Base-by-base conservation (phyloP, 495 filamentous ascomycete genomes). In the Wilcoxina mikolae region DNA sequence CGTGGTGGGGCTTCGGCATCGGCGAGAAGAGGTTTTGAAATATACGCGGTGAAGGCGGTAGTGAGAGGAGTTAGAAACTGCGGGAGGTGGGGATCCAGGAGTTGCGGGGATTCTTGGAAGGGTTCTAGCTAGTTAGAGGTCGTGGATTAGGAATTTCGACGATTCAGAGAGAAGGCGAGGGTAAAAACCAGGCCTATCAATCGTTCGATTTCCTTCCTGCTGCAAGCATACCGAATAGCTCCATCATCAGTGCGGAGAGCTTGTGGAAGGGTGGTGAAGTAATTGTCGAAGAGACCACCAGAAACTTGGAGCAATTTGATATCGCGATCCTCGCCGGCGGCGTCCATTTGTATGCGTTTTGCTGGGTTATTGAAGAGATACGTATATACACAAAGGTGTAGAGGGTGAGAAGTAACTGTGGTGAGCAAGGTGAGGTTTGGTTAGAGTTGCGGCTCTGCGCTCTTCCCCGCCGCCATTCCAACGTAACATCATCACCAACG, bases 41-140 rank as follows among this genome's bases (percentile, higher is more conserved):
- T 67, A 65, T 79, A 84, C 54, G 78, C 76, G 27, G 95, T 69
- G 58, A 85, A 90, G 31, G 82, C 80, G 64, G 78, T 73, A 18
- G 85, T 80, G 43, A 95, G 73, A 5, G 75, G 71, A 28, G 84
- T 78, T 35, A 98, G 67, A 64, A 93, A 77, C 54, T 71, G 72
- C 54, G 80, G 77, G 42, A 99, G 75, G 65, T 91, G 74, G 0
- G 87, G 82, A 68, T 99, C 91, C n/a, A 99, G 78, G 3, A 99
- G 77, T 65, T 99, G 91, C 18, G 91, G 90, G 60, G 86, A 83
- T 70, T 95, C 91, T 74, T 95, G 91, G 64, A 96, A 96, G 31
- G 82, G 85, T 56, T 94, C 87, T 28, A 98, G 74, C 74, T 94
- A 68, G 62, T 43, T 20, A 60, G 29, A 50, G 55, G 45, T 51